Evolutionary conservation across 805 yeast genomes (phyloP), one percentile per base, ranked within the genome.

Genomic region (Kodamaea laetipori): DNA sequence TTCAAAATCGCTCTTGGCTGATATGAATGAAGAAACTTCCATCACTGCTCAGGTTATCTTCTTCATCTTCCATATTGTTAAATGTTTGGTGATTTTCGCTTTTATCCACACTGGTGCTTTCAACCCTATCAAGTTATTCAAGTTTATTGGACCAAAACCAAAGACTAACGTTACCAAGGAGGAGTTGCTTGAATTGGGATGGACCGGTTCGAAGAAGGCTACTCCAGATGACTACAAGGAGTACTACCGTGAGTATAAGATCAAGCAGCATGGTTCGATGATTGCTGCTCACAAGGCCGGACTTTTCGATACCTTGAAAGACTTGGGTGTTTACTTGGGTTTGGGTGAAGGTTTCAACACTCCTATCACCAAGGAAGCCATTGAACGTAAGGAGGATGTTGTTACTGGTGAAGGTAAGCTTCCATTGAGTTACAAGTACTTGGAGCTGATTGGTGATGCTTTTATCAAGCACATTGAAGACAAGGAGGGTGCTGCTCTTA

Each of bases 151-250:
- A 9, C 54, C 65, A 5, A 58, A 54, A 10, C 53, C 73, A 37
- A 54, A 56, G 41, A 46, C 46, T 26, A 57, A 63, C n/a, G 56
- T 71, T 44, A 68, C 77, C 39, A 71, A 71, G 48, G 88, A 83
- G 12, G 71, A 77, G 46, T 74, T 90, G 54, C 52, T 81, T 25
- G 64, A 66, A 3, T 68, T 90, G 52, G 98, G 98, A 38, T 94
- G 98, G 98, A 89, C 97, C n/a, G 96, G 97, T 42, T 77, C 94
- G 17, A 84, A 82, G 63, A 82, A 82, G 53, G 84, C 84, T 10
- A 75, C 83, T 15, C 67, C 80, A 19, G 84, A 80, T 30, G 89
- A 81, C 50, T 92, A 84, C 74, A 78, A 78, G 56, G 84, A 81
- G 48, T 73, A 67, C 55, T 84, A 80, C 73, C 80, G 92, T 56